A percentile compares a stretch with the other conserved stretches of the same genome.
These are phyloP conservation scores for Rhodocollybia butyracea DNA, from an alignment of 768 basidiomycete genomes.

Conservation along the genomic window DNA sequence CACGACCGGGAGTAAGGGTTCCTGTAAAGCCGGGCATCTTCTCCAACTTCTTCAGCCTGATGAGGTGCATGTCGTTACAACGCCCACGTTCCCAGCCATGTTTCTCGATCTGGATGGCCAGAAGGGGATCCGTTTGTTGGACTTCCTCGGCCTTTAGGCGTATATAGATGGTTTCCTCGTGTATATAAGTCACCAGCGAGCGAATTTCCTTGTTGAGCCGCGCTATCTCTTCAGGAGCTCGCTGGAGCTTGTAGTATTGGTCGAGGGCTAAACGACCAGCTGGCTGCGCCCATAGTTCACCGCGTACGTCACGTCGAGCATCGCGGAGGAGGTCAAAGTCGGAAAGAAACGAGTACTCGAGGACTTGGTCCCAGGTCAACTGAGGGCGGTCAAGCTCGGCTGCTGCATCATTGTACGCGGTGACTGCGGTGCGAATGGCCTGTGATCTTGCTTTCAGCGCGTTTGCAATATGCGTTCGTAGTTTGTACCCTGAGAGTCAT, in stretches of 20 bases:
- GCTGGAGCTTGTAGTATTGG: conserved; percentile 13
- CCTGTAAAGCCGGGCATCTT: conserved; percentile 4
- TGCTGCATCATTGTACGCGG: conserved; percentile 16
- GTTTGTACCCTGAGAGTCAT: conserved; percentile 14
- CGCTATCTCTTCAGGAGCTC: conserved; percentile 21
- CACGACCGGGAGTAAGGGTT: not conserved
- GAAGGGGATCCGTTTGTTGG: not conserved
- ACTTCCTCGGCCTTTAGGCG: conserved; percentile 3
- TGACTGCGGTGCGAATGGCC: conserved; percentile 16
- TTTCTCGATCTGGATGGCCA: not conserved
- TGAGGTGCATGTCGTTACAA: conserved; percentile 1
- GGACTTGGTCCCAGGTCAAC: conserved; percentile 19
- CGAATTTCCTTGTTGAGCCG: conserved; percentile 21
- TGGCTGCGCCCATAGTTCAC: conserved; percentile 12
- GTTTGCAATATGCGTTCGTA: conserved; percentile 17
- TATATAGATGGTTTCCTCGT: conserved; percentile 4
- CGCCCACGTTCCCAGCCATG: not conserved
- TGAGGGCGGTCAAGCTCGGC: conserved; percentile 3
- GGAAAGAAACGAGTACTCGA: conserved; percentile 19
- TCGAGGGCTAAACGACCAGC: conserved; percentile 13
- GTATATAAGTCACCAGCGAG: conserved; percentile 11
- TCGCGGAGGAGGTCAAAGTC: conserved; percentile 20
- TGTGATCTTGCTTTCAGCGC: conserved; percentile 17
- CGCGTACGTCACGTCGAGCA: not conserved
- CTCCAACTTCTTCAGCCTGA: not conserved